These are phyloP conservation scores for Zea mays DNA, from an alignment of 176 grass and related monocot species.

Conservation along the genomic window DNA sequence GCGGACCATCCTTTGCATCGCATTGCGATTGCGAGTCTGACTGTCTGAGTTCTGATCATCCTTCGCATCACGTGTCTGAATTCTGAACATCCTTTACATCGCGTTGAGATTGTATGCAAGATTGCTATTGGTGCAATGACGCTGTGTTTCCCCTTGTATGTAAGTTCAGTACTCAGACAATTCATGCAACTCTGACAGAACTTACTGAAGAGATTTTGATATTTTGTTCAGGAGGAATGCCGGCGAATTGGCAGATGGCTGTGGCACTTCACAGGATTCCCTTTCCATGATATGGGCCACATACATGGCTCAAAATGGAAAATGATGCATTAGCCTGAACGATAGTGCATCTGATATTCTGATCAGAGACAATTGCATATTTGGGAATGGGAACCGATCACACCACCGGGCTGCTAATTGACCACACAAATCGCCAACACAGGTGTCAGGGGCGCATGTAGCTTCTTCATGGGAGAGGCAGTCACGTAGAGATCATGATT, in stretches of 20 bases:
- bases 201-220: background rate
- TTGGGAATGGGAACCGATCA: no score
- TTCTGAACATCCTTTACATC: background rate
- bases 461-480: no score
- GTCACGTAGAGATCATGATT: background rate
- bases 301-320: background rate
- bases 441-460: no score
- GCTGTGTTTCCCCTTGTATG: background rate
- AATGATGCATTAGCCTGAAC: background rate
- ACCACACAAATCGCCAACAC: no score
- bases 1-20: background rate
- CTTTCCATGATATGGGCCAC: background rate
- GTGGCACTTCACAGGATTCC: background rate
- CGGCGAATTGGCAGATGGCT: background rate
- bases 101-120: background rate
- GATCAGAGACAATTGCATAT: no score
- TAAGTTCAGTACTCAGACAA: conserved; percentile 12
- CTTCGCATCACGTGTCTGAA: background rate
- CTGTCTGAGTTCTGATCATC: background rate
- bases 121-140: background rate
- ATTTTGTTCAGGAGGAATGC: conserved; percentile 1
- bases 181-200: conserved; percentile 12
- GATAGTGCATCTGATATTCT: background rate
- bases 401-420: no score
- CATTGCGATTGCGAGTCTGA: no score